Evolutionary conservation across 176 grass and related monocot species (phyloP).

Genomic region (Oryza nivara): DNA sequence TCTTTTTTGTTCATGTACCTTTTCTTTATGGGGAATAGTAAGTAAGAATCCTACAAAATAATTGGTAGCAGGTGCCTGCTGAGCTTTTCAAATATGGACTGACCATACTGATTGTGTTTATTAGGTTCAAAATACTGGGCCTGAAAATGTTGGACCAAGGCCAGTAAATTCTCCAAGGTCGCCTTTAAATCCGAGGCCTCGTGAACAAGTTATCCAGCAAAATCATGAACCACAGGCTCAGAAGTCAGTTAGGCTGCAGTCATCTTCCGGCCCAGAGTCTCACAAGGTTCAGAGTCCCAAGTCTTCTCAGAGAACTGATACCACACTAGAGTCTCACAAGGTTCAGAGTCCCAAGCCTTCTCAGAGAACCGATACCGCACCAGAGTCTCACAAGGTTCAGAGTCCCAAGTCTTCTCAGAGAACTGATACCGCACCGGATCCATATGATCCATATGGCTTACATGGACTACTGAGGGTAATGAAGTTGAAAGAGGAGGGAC

Average conservation of each 20-base stretch:
- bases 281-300: constrained; percentile 79
- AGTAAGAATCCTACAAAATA: neutral
- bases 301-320: constrained; percentile 48
- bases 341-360: constrained; percentile 71
- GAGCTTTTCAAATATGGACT: constrained; percentile 34
- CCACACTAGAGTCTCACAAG: constrained; percentile 51
- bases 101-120: constrained; percentile 45
- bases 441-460: constrained; percentile 78
- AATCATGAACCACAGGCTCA: constrained; percentile 80
- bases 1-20: constrained; percentile 10
- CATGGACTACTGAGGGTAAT: constrained; percentile 77
- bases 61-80: constrained; percentile 5
- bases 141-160: constrained; percentile 72
- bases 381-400: constrained; percentile 71
- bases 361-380: constrained; percentile 39
- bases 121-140: constrained; percentile 71
- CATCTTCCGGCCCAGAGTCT: constrained; percentile 61
- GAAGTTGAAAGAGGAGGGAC: constrained; percentile 71
- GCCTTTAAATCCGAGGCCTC: constrained; percentile 51
- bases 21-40: neutral
- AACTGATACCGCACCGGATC: constrained; percentile 54
- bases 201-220: constrained; percentile 92
- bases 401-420: constrained; percentile 72
- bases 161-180: constrained; percentile 61
- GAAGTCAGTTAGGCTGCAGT: constrained; percentile 66